These are phyloP conservation scores for Cadophora sp. DNA, from an alignment of 2,329 filamentous ascomycete species.

Conservation along the genomic window DNA sequence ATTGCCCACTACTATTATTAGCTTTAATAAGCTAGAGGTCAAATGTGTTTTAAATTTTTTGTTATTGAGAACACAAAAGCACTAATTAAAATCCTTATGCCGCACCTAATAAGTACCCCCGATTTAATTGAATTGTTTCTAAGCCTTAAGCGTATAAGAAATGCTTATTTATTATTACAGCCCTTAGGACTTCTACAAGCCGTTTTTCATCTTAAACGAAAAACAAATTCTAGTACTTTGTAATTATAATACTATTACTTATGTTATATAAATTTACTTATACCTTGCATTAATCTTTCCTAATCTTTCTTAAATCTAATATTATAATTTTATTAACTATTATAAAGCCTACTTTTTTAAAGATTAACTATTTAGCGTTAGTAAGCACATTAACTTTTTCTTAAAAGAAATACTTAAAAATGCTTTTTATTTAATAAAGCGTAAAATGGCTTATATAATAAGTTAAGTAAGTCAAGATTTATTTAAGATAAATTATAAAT, in stretches of 20 bases:
- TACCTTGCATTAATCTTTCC: neutral
- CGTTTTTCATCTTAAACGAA: neutral
- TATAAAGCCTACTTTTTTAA: conserved; percentile 1
- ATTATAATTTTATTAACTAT: neutral
- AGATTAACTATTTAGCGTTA: neutral
- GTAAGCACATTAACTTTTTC: neutral
- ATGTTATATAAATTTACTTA: neutral
- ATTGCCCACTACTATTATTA: neutral
- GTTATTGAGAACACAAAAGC: neutral
- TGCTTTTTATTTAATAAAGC: neutral
- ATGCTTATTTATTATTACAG: neutral
- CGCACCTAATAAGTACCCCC: neutral
- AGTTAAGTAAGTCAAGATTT: neutral
- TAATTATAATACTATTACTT: neutral
- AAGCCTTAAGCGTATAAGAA: neutral
- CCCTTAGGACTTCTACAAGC: conserved; percentile 1
- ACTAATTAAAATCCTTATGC: neutral
- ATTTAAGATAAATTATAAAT: neutral
- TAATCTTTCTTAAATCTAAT: neutral
- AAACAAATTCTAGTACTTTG: neutral
- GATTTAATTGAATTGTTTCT: neutral
- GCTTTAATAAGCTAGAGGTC: neutral
- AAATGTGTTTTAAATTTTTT: neutral
- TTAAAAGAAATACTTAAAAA: neutral
- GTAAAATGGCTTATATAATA: neutral